phyloP scores from a whole-genome alignment of 2,329 filamentous ascomycete genomes.

The Aotearoamyces nothofagi region DNA sequence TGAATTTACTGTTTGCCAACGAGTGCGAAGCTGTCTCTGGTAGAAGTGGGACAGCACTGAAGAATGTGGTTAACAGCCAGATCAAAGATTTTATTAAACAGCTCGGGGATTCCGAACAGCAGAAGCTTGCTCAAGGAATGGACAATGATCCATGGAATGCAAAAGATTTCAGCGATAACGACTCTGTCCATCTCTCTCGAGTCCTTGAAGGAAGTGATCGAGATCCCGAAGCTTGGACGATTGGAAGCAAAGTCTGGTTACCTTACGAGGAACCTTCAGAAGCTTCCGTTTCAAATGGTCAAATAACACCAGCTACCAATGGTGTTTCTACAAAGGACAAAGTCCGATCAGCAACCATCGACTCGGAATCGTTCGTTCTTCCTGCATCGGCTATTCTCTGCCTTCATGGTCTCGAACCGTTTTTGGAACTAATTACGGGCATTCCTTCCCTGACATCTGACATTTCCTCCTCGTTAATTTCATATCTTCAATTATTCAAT shows the following conservation, averaged over 20 bases:
- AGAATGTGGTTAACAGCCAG: constrained; percentile 66
- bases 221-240: constrained; percentile 52
- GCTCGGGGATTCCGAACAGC: constrained; percentile 57
- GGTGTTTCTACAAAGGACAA: constrained; percentile 36
- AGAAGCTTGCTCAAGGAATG: constrained; percentile 61
- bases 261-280: constrained; percentile 18
- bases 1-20: constrained; percentile 72
- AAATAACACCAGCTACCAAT: constrained; percentile 5
- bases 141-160: constrained; percentile 70
- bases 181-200: constrained; percentile 41
- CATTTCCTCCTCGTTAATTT: constrained; percentile 62
- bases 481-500: constrained; percentile 88
- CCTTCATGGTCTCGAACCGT: constrained; percentile 66
- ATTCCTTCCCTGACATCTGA: constrained; percentile 85
- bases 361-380: constrained; percentile 73
- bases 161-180: constrained; percentile 54
- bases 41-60: constrained; percentile 58
- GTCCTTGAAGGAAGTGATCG: constrained; percentile 57
- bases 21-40: constrained; percentile 79
- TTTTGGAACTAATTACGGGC: constrained; percentile 66
- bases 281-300: constrained; percentile 3
- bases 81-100: constrained; percentile 67
- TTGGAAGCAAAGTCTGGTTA: constrained; percentile 42
- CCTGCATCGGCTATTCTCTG: constrained; percentile 73
- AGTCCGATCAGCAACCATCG: constrained; percentile 58